Evolutionary conservation across 2,329 filamentous ascomycete genomes (phyloP), one percentile per base, ranked within the genome.

Genomic region (Periconia sp.): DNA sequence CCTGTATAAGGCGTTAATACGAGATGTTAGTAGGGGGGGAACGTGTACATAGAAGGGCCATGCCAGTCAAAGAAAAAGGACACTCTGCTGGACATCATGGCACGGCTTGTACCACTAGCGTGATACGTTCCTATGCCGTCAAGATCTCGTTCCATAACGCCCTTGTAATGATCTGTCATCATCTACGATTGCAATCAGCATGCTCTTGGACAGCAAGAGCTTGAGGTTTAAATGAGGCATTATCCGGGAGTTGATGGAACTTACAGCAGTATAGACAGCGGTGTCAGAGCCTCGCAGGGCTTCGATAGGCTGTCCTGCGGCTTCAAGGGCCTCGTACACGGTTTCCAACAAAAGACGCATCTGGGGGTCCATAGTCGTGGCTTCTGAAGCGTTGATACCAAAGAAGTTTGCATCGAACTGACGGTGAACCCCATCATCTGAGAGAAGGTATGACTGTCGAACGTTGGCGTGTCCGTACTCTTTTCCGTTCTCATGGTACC

Each of bases 21-120:
- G n/a, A n/a, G n/a, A n/a, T n/a, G n/a, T n/a, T n/a, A n/a, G n/a
- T n/a, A n/a, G n/a, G n/a, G n/a, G n/a, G n/a, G n/a, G n/a, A n/a
- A n/a, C n/a, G n/a, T n/a, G n/a, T n/a, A n/a, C 13, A 51, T 17
- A 24, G 43, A 48, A 2, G 54, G 52, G 2, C 56, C 56, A 1
- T 30, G 25, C n/a, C 51, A 28, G 17, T 55, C 40, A 24, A 54
- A 59, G 26, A 52, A 50, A 13, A 45, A 58, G 7, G 38, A 46
- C 10, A 57, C 41, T 2, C 53, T 40, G 24, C 54, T 55, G 2
- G 53, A 25, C 9, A 55, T 25, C 4, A 56, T 47, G 5, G 44
- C 38, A 2, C 40, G 21, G 1, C 22, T 26, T 12, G 28, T 31
- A 4, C 44, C 48, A 1, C 36, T 35, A 1, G 40, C 31, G 11